A percentile compares a stretch with the other conserved stretches of the same genome.
Conservation (phyloP, 1,284 basidiomycete species). For the Tylopilus microsporus region DNA sequence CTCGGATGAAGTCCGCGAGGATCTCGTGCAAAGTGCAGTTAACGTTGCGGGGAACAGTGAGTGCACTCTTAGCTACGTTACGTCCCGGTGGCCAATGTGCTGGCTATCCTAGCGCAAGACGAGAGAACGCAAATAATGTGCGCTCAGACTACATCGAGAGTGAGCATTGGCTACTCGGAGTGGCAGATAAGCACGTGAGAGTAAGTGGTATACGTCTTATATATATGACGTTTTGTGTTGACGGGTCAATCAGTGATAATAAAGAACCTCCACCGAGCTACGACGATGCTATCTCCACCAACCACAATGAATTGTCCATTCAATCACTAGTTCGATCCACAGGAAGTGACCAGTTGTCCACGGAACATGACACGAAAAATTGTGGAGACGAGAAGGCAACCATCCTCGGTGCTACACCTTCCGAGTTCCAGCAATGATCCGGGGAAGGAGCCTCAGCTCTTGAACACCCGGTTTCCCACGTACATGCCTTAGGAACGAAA, state of each 20-base stretch:
- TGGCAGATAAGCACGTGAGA: constrained; percentile 1
- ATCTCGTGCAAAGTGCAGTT: not conserved
- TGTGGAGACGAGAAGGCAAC: not conserved
- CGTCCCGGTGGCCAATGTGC: not conserved
- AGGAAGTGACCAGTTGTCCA: not conserved
- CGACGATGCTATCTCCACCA: constrained; percentile 6
- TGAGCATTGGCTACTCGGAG: not conserved
- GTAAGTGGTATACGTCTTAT: constrained; percentile 3
- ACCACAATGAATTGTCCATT: not conserved
- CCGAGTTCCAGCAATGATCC: not conserved
- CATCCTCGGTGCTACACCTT: not conserved
- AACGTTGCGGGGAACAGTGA: not conserved
- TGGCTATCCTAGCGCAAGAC: not conserved
- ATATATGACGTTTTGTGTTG: not conserved
- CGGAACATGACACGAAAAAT: not conserved
- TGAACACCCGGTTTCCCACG: not conserved
- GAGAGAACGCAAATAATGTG: not conserved
- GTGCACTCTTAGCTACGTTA: not conserved
- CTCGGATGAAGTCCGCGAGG: not conserved
- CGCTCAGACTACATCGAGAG: not conserved
- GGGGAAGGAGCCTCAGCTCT: not conserved
- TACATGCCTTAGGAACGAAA: not conserved
- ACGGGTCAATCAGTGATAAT: not conserved
- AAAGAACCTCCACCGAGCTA: constrained; percentile 16
- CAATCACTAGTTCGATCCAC: not conserved